A percentile compares a stretch with the other conserved stretches of the same genome.
Conservation (phyloP, 129 eudicot genomes). For the sunflower (Helianthus annuus) region HanXRQr2.0-SUNRISE NC_035436.2:205125095-205125594, state of each 20-base stretch:
- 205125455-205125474: too few species aligned
- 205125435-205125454: too few species aligned
- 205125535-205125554: too few species aligned
- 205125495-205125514: too few species aligned
- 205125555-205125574: too few species aligned
- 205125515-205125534: too few species aligned
- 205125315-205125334: constrained; percentile 34
- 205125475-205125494: too few species aligned
- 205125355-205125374: constrained; percentile 37
- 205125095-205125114: too few species aligned
- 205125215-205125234: neutral
- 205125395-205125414: constrained; percentile 45
- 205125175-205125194: neutral
- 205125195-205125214: neutral
- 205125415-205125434: constrained; percentile 34
- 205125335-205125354: constrained; percentile 39
- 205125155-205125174: constrained; percentile 6
- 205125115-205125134: neutral
- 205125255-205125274: neutral
- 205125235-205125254: neutral
- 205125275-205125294: constrained; percentile 51
- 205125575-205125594: too few species aligned
- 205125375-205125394: constrained; percentile 46
- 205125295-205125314: constrained; percentile 55
- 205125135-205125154: neutral